A percentile compares a stretch with the other conserved stretches of the same genome.
Evolutionary conservation across 2,329 filamentous ascomycete genomes (phyloP).

Genomic region (Lachnellula willkommii): DNA sequence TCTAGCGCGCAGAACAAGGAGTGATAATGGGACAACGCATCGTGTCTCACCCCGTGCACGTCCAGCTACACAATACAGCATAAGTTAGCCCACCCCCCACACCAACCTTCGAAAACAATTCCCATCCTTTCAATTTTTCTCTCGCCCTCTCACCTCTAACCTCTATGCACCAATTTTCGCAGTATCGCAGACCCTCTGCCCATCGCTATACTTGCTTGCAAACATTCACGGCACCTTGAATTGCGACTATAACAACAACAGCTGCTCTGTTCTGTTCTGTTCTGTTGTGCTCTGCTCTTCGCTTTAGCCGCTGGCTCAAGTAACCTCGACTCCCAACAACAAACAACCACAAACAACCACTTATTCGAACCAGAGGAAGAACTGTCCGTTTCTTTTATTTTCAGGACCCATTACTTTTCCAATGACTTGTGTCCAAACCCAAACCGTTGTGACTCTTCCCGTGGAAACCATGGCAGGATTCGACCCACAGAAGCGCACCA

Average conservation of each 20-base stretch:
- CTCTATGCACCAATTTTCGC: constrained; percentile 16
- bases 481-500: constrained; percentile 23
- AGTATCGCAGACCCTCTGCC: constrained; percentile 13
- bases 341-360: constrained; percentile 2
- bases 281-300: neutral
- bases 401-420: constrained; percentile 16
- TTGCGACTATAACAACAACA: constrained; percentile 5
- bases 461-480: constrained; percentile 31
- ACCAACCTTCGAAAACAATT: constrained; percentile 10
- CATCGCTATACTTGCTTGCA: constrained; percentile 18
- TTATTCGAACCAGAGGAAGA: constrained; percentile 12
- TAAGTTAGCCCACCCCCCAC: constrained; percentile 24
- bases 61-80: constrained; percentile 17
- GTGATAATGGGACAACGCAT: constrained; percentile 27
- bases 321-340: constrained; percentile 6
- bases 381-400: constrained; percentile 9
- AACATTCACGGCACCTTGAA: constrained; percentile 9
- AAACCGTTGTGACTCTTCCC: constrained; percentile 24
- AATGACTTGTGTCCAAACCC: constrained; percentile 32
- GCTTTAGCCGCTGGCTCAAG: constrained; percentile 19
- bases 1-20: constrained; percentile 14
- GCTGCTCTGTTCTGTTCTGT: neutral
- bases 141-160: constrained; percentile 7
- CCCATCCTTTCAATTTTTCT: constrained; percentile 14
- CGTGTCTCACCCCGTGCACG: constrained; percentile 24